These are phyloP conservation scores for Exophiala calicioides DNA, from an alignment of 2,329 filamentous ascomycete genomes.

Conservation along the genomic window DNA sequence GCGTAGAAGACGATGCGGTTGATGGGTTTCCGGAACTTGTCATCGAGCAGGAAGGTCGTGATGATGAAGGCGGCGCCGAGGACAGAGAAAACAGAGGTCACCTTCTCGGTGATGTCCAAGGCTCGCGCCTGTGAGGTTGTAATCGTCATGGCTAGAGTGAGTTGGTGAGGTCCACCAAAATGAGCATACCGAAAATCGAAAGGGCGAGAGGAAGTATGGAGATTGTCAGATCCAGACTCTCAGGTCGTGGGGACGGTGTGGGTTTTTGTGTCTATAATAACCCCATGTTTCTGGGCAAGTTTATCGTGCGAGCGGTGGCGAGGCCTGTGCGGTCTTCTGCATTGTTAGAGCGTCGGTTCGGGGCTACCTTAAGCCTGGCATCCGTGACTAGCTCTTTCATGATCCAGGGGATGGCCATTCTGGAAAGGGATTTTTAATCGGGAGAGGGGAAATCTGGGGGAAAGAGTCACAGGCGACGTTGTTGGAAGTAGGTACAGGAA, in stretches of 20 bases:
- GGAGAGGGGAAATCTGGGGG: constrained; percentile 8
- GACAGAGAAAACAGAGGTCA: constrained; percentile 70
- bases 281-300: no score
- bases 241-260: neutral
- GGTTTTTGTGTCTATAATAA: neutral
- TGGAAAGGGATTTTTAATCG: constrained; percentile 4
- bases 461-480: constrained; percentile 6
- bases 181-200: constrained; percentile 1
- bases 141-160: constrained; percentile 22
- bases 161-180: neutral
- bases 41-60: constrained; percentile 66
- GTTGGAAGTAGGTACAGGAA: constrained; percentile 14
- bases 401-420: neutral
- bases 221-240: constrained; percentile 6
- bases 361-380: neutral
- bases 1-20: constrained; percentile 83
- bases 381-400: neutral
- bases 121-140: constrained; percentile 48
- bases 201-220: neutral
- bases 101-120: constrained; percentile 65
- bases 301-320: no score
- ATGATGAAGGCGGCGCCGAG: constrained; percentile 72
- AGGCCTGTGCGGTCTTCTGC: no score
- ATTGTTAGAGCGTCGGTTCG: no score
- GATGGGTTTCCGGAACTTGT: constrained; percentile 79